Evolutionary conservation across 139 green algal species (phyloP), one percentile per base, ranked within the genome.

Genomic region (Nannochloris sp.): DNA sequence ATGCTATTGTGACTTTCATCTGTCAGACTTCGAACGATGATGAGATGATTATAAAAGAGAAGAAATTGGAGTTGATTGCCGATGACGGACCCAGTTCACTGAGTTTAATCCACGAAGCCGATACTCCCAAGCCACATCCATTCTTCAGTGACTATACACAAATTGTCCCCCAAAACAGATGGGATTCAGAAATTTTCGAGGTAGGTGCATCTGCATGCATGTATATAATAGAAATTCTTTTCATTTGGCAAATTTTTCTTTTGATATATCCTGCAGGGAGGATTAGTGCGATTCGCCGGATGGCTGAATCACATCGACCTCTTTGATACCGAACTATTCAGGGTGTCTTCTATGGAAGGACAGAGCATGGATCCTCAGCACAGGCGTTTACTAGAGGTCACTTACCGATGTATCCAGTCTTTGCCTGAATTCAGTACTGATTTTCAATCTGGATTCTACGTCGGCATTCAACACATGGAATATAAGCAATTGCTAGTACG

Each of bases 401-500:
- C 70, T 16, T 69, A 62, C 11, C 23, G 72, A n/a, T 71, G 65
- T 4, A n/a, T 79, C 33, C 40, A 65, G 16, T 28, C 30, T n/a
- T 30, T 30, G 5, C 46, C 17, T 28, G 5, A 28, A 28, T 53
- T 23, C 46, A 53, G 20, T 23, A 28, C n/a, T 23, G 48, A 58
- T 6, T 33, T 28, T n/a, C 33, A 61, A 14, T 33, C 68, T 46
- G 44, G 43, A 13, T 76, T 90, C 13, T 91, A 74, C 63, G 79
- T 91, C 29, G 84, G 84, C 59, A 74, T 88, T 10, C 83, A 78
- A 5, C 83, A 90, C 73, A 74, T 80, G 63, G 85, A 92, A 73
- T 90, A 88, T 62, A 77, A 73, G 0, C 66, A 70, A 16, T 45
- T 89, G 23, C 68, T 71, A 37, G 71, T 79, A 10, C 72, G 78